Base-by-base conservation (phyloP, 1,139 yeast genomes). In the Yamadazyma conglobata region DNA sequence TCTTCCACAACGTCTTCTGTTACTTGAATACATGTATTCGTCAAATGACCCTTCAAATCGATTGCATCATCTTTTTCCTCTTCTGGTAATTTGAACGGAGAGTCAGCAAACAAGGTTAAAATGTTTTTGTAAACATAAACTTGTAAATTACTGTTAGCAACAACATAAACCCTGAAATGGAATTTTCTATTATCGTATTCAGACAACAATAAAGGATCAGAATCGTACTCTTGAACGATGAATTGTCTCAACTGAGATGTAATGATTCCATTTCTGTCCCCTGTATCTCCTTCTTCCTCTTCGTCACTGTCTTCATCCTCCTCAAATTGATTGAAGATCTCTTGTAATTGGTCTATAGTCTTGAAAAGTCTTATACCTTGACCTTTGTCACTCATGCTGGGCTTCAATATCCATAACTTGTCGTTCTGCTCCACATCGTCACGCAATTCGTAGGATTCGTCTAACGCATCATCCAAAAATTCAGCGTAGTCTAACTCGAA, bases 401-500 rank as follows among this genome's bases (percentile, higher is more conserved):
- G 98, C 51, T 91, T 91, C 47, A 91, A 65, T 29, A 91, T 91
- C 89, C 93, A 91, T 32, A 81, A 73, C 42, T 72, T 75, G n/a
- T 68, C 70, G 13, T 76, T 77, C 5, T 56, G 52, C 32, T 82
- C 80, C 21, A 91, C 63, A 43, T 83, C 95, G 26, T 81, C 81
- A 34, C 95, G 64, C 34, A 91, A 65, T 50, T 91, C 98, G 60
- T 83, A 88, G 24, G 86, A 79, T 46, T 91, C 98, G 53, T 89
- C 97, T 27, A 91, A 65, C 0, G 96, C 74, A 52, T 91, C 98
- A 47, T 91, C 97, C 33, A 91, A 63, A 48, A 91, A 91, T 53
- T 91, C 98, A 1, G 97, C 97, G 56, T 86, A 91, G 49, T 91
- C 97, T n/a, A 91, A 77, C 49, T 91, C 96, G 22, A 91, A 63